phyloP scores from a whole-genome alignment of 2,329 filamentous ascomycete genomes.

The Orbilia oligospora region DNA sequence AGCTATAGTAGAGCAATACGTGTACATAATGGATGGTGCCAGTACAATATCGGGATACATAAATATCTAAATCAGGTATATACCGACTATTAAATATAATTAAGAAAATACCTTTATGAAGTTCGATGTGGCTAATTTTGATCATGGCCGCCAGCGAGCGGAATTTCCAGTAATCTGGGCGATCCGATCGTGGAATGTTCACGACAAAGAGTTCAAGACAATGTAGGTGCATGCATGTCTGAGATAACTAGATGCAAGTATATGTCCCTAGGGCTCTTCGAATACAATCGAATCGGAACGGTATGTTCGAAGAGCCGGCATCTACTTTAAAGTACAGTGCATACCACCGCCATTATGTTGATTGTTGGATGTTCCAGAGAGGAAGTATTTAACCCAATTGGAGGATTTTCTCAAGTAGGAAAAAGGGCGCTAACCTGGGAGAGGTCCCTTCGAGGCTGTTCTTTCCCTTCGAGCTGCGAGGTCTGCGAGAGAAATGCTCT shows the following conservation, averaged over 20 bases:
- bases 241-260: background rate
- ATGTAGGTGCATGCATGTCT: background rate
- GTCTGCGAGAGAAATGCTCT: slow-evolving; percentile 3
- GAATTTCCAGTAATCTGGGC: background rate
- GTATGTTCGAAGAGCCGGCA: background rate
- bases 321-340: background rate
- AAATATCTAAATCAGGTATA: too few relatives aligned
- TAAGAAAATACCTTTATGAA: too few relatives aligned
- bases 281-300: slow-evolving; percentile 4
- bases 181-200: slow-evolving; percentile 17
- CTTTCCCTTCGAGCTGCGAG: slow-evolving; percentile 28
- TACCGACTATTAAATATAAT: too few relatives aligned
- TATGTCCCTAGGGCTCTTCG: background rate
- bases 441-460: slow-evolving; percentile 39
- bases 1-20: too few relatives aligned
- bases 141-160: too few relatives aligned
- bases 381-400: slow-evolving; percentile 28
- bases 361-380: slow-evolving; percentile 26
- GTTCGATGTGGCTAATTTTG: too few relatives aligned
- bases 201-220: background rate
- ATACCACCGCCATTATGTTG: background rate
- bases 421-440: slow-evolving; percentile 22
- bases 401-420: slow-evolving; percentile 26
- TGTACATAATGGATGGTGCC: too few relatives aligned
- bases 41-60: too few relatives aligned